phyloP scores from a whole-genome alignment of 352 stramenopile species.

The Lagenidium sp. region DNA sequence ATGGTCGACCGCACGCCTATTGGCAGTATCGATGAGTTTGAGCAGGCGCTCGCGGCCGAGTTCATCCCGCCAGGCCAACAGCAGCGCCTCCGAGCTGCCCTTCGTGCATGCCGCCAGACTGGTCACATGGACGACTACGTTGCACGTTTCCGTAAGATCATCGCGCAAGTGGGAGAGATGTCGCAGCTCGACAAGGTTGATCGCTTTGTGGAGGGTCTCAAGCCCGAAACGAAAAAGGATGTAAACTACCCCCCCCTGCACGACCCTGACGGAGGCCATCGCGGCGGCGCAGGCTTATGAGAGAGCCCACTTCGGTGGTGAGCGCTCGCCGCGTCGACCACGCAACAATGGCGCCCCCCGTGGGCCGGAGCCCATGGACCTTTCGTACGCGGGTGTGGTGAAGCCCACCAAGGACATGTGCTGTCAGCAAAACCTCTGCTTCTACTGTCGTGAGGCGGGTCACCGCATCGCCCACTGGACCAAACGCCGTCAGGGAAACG shows the following conservation, averaged over 20 bases:
- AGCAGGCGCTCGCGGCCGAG: constrained; percentile 2
- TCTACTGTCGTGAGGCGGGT: not conserved
- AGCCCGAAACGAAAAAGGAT: constrained; percentile 6
- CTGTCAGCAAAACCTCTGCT: not conserved
- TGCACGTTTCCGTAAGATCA: constrained; percentile 14
- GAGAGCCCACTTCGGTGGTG: constrained; percentile 4
- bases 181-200: constrained; percentile 12
- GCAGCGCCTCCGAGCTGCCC: constrained; percentile 9
- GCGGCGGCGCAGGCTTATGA: constrained; percentile 3
- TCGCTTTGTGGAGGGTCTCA: constrained; percentile 8
- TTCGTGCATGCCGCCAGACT: constrained; percentile 5
- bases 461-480: not conserved
- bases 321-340: too few relatives aligned
- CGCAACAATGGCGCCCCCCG: constrained; percentile 7
- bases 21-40: constrained; percentile 8
- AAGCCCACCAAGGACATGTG: not conserved
- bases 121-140: constrained; percentile 10
- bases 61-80: constrained; percentile 16
- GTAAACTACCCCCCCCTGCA: constrained; percentile 12
- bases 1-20: not conserved
- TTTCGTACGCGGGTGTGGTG: not conserved
- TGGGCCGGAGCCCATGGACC: not conserved
- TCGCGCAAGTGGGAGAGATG: constrained; percentile 13
- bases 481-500: not conserved
- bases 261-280: constrained; percentile 3